Conservation (phyloP, 257 asterid genomes). For the Gynochthodes officinalis region DNA sequence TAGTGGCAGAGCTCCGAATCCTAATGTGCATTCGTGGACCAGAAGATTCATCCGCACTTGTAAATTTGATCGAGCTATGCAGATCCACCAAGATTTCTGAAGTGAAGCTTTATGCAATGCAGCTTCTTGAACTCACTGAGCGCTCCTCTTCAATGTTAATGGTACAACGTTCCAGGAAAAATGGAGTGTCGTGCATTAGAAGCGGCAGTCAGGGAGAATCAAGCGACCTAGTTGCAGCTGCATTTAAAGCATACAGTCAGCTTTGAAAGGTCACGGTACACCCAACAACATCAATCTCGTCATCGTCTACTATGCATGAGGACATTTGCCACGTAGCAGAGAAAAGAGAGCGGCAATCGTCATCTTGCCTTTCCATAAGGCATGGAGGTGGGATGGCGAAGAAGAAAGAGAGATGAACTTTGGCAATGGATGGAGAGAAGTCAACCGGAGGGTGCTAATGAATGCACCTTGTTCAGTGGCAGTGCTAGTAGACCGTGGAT, state of each 20-base stretch:
- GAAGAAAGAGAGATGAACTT: conserved; percentile 18
- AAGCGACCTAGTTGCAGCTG: conserved; percentile 22
- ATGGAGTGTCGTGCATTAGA: conserved; percentile 40
- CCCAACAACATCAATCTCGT: conserved; percentile 27
- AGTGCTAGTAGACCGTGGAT: conserved; percentile 36
- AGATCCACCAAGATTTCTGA: conserved; percentile 33
- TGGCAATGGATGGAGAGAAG: conserved; percentile 36
- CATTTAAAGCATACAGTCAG: conserved; percentile 22
- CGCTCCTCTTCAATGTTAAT: conserved; percentile 52
- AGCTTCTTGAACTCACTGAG: conserved; percentile 52
- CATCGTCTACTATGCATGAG: conserved; percentile 30
- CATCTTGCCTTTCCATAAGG: conserved; percentile 35
- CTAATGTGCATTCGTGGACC: conserved; percentile 51
- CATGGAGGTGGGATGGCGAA: conserved; percentile 21
- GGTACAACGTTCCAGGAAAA: conserved; percentile 39
- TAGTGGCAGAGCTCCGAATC: conserved; percentile 35
- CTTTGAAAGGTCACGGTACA: conserved; percentile 23
- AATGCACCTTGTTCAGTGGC: conserved; percentile 34
- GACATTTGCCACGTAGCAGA: conserved; percentile 39
- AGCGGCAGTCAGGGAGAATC: conserved; percentile 25
- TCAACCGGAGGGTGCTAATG: conserved; percentile 30
- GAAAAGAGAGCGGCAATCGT: conserved; percentile 25
- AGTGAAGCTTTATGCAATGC: conserved; percentile 44
- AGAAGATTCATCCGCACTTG: conserved; percentile 37
- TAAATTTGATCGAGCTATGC: conserved; percentile 38